Evolutionary conservation across 306 rosid genomes (phyloP).

Genomic region (Ochetophila trinervis): DNA sequence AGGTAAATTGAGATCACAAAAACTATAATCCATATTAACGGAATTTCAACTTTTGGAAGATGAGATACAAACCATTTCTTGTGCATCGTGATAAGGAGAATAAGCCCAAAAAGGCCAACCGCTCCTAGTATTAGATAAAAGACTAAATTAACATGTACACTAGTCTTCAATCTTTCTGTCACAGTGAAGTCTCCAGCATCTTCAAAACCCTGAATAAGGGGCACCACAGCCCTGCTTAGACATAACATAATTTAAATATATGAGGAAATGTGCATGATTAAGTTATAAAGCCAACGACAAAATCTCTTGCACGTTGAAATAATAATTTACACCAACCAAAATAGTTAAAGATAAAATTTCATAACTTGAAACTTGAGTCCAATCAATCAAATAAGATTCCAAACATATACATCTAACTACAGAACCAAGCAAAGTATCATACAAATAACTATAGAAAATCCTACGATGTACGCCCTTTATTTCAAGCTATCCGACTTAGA

Average conservation of each 20-base stretch:
- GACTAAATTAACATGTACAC: slow-evolving; percentile 77
- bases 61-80: slow-evolving; percentile 53
- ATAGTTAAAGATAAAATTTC: neutral
- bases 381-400: slow-evolving; percentile 5
- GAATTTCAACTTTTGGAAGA: slow-evolving; percentile 23
- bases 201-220: slow-evolving; percentile 99
- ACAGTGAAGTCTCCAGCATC: slow-evolving; percentile 96
- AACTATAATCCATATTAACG: slow-evolving; percentile 15
- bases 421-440: neutral
- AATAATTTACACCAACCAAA: slow-evolving; percentile 9
- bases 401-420: slow-evolving; percentile 10
- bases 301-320: slow-evolving; percentile 2
- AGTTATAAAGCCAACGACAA: slow-evolving; percentile 20
- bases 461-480: neutral
- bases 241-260: slow-evolving; percentile 35
- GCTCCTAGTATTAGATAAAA: slow-evolving; percentile 82
- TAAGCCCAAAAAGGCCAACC: slow-evolving; percentile 70
- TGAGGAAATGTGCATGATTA: slow-evolving; percentile 39
- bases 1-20: slow-evolving; percentile 9
- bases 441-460: slow-evolving; percentile 5
- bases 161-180: slow-evolving; percentile 87
- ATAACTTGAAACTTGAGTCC: slow-evolving; percentile 8
- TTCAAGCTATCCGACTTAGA: neutral
- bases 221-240: slow-evolving; percentile 95
- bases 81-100: slow-evolving; percentile 69